These are phyloP conservation scores for Trichoderma afroharzianum DNA, from an alignment of 2,329 filamentous ascomycete genomes.

Conservation along the genomic window DNA sequence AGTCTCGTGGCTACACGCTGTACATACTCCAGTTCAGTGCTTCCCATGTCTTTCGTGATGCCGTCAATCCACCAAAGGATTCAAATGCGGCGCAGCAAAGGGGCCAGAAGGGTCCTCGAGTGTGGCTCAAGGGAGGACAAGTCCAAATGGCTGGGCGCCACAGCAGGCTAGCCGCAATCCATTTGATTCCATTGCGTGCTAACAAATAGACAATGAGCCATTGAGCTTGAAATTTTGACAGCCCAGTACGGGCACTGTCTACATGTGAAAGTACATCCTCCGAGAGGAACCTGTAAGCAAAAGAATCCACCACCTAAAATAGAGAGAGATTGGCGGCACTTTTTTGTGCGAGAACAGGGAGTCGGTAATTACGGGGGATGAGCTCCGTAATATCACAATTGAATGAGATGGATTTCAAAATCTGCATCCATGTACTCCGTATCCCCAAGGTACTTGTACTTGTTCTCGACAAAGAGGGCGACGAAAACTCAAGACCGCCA, in stretches of 20 bases:
- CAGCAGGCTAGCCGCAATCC: background rate
- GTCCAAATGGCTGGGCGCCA: background rate
- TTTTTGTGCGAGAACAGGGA: background rate
- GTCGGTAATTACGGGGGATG: background rate
- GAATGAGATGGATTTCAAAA: background rate
- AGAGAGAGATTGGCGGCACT: background rate
- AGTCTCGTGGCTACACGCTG: background rate
- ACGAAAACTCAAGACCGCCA: background rate
- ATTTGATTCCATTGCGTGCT: background rate
- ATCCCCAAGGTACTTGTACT: background rate
- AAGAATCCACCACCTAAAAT: background rate
- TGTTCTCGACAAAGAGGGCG: background rate
- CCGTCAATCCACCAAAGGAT: background rate
- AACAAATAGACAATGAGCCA: background rate
- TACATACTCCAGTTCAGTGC: background rate
- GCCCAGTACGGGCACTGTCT: conserved; percentile 1
- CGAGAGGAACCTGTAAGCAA: background rate
- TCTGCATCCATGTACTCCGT: background rate
- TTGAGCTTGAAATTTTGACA: background rate
- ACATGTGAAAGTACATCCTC: background rate
- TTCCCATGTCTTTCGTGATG: background rate
- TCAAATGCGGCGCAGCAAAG: conserved; percentile 7
- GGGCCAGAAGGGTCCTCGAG: background rate
- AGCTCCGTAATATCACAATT: background rate
- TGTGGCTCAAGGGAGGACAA: conserved; percentile 7